phyloP scores from a whole-genome alignment of 2,329 filamentous ascomycete species.

The Aureobasidium vineae region DNA sequence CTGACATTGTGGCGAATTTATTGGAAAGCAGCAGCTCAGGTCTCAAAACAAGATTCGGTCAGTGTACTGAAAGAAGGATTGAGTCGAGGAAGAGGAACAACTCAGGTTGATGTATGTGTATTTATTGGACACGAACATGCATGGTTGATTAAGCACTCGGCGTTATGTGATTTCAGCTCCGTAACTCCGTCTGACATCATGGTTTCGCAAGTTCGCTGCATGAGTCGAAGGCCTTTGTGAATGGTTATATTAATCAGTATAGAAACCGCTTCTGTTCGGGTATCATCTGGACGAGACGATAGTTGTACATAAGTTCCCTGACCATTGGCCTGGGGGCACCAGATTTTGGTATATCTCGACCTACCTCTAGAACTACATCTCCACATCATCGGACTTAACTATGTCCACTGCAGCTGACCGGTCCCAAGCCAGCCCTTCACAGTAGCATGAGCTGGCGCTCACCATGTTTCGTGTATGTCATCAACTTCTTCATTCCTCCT shows the following conservation, averaged over 20 bases:
- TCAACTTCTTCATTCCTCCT: not conserved
- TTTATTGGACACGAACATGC: not conserved
- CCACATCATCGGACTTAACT: not conserved
- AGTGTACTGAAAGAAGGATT: not conserved
- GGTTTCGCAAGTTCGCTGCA: not conserved
- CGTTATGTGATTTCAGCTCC: not conserved
- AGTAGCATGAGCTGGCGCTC: not conserved
- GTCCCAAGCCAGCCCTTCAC: not conserved
- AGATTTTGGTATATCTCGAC: not conserved
- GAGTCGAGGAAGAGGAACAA: not conserved
- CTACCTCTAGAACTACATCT: slow-evolving; percentile 12
- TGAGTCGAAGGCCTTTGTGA: not conserved
- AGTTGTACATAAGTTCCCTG: not conserved
- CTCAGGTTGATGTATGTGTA: not conserved
- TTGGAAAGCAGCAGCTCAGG: not conserved
- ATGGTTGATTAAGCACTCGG: slow-evolving; percentile 1
- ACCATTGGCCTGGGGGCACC: not conserved
- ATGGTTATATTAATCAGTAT: not conserved
- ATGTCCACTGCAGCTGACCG: not conserved
- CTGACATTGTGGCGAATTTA: not conserved
- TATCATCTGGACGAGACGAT: no score
- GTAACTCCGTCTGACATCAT: slow-evolving; percentile 3
- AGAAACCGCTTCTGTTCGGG: not conserved
- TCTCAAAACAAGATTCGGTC: not conserved
- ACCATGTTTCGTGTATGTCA: not conserved